phyloP scores from a whole-genome alignment of 2,329 filamentous ascomycete genomes.

The Westerdykella ornata region DNA sequence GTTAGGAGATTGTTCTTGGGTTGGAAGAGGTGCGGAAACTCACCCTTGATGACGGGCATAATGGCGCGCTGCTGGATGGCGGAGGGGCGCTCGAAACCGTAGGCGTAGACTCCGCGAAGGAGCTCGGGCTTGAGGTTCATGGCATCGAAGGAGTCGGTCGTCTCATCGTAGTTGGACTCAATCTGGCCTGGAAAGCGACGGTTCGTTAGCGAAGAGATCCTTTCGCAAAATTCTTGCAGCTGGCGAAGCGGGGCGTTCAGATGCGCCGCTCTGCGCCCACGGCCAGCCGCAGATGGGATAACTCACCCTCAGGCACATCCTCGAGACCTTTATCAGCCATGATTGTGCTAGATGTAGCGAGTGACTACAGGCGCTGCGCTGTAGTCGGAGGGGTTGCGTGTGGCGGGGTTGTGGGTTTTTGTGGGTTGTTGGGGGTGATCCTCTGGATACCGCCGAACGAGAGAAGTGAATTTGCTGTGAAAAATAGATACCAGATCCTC shows the following conservation, averaged over 20 bases:
- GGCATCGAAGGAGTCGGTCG: slow-evolving; percentile 96
- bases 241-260: slow-evolving; percentile 7
- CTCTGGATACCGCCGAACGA: slow-evolving; percentile 37
- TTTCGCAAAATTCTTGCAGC: slow-evolving; percentile 2
- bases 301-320: slow-evolving; percentile 91
- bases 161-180: slow-evolving; percentile 99
- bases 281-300: slow-evolving; percentile 2
- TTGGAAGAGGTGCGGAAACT: slow-evolving; percentile 33
- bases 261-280: not conserved
- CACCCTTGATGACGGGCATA: slow-evolving; percentile 99
- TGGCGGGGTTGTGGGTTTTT: slow-evolving; percentile 36
- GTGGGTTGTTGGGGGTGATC: slow-evolving; percentile 35
- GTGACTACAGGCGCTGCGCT: slow-evolving; percentile 63
- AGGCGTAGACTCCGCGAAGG: slow-evolving; percentile 97
- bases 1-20: slow-evolving; percentile 17
- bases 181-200: slow-evolving; percentile 68
- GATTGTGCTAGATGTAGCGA: slow-evolving; percentile 61
- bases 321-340: slow-evolving; percentile 99
- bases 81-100: slow-evolving; percentile 99
- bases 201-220: slow-evolving; percentile 13
- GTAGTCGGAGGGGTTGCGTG: slow-evolving; percentile 33
- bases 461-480: slow-evolving; percentile 21
- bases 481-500: slow-evolving; percentile 46
- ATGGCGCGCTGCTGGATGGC: slow-evolving; percentile 99
- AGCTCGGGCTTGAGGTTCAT: slow-evolving; percentile 98